Percentiles rank a stretch among this genome's conserved stretches.
Evolutionary conservation across 306 rosid species (phyloP).

Genomic region (Lagenaria siceraria): DNA sequence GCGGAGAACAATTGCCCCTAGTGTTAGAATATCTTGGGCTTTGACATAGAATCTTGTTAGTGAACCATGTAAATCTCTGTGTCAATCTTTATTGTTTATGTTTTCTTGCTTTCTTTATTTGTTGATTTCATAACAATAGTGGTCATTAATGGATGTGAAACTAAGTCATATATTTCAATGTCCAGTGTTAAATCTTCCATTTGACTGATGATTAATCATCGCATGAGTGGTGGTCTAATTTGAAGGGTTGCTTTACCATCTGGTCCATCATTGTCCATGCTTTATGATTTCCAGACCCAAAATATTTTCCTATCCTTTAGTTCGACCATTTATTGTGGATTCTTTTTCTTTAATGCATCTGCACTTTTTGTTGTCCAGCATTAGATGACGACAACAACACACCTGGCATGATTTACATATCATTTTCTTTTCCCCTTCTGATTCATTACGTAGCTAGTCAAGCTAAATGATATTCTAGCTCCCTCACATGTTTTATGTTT

Average conservation of each 20-base stretch:
- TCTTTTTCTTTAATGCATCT: neutral
- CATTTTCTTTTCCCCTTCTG: neutral
- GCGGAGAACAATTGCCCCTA: neutral
- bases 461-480: neutral
- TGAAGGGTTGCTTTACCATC: neutral
- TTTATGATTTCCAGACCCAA: neutral
- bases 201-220: neutral
- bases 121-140: no score
- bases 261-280: neutral
- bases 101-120: no score
- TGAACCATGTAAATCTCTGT: no score
- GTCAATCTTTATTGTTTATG: no score
- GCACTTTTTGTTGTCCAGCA: neutral
- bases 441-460: neutral
- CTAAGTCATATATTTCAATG: neutral
- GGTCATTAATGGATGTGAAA: neutral
- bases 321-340: neutral
- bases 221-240: neutral
- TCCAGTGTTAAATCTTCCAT: neutral
- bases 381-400: neutral
- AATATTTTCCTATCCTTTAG: neutral
- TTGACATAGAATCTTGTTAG: neutral
- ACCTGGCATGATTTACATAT: neutral
- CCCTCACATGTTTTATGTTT: neutral
- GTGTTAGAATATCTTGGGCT: neutral